Base-by-base conservation (phyloP, 306 rosid genomes). In the Lathyrus oleraceus region DNA sequence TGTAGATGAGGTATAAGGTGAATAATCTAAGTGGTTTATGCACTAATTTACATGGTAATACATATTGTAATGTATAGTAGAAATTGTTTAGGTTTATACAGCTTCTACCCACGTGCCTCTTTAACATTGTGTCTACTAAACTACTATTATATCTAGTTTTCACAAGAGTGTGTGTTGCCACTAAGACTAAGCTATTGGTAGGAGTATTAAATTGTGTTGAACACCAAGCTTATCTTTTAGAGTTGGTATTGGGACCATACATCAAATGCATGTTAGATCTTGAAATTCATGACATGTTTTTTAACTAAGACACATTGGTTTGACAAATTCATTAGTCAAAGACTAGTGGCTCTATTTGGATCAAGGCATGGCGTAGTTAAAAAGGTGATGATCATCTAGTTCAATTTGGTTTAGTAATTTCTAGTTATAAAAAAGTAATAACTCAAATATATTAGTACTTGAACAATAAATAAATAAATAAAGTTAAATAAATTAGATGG, bases 261-360 rank as follows among this genome's bases (percentile, higher is more conserved):
- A 27, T 57, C 27, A 57, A 12, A 27, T 57, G 20, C 5, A 57
- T 27, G 63, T 57, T 57, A 57, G 39, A 47, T 14, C 17, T 47
- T 47, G 16, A 8, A 57, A 25, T 7, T 5, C 10, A 57, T 27
- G 39, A 14, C 11, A 27, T 27, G 63, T 54, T 23, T 2, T 20
- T 53, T 21, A n/a, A 21, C 35, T 21, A 53, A 15, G 53, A 2
- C 9, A 3, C 13, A 3, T 52, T 52, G 15, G 17, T 71, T 66
- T 67, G 69, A 54, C 16, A 61, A 71, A 59, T 0, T 9, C 49
- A 38, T 1, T 5, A 0, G 77, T 48, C 74, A 80, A 65, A 44
- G 32, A 25, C 8, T 45, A 25, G 40, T 45, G 44, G 4, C 9
- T 13, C 52, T n/a, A 8, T 32, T 76, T 51, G 2, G 14, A 51